These are phyloP conservation scores for Acanthamoeba triangularis DNA, from an alignment of 208 protist species.

Conservation along the genomic window DNA sequence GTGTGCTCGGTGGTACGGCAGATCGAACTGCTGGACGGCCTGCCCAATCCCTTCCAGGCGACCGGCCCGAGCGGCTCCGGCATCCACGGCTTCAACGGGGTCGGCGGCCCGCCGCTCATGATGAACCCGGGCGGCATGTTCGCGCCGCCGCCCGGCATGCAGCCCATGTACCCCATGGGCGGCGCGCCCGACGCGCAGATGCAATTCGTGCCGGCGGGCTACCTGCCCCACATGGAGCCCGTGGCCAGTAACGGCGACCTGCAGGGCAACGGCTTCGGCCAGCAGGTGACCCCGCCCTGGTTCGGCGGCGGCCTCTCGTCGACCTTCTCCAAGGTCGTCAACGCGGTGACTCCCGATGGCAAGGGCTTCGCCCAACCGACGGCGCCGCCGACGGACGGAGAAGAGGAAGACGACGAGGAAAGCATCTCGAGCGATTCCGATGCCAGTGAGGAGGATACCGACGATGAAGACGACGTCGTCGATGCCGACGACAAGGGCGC, in stretches of 20 bases:
- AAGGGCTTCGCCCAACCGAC: not conserved
- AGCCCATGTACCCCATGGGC: constrained; percentile 35
- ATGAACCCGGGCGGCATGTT: not conserved
- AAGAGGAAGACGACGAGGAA: constrained; percentile 21
- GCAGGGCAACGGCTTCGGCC: not conserved
- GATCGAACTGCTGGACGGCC: constrained; percentile 46
- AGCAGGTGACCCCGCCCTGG: not conserved
- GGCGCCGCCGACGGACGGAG: not conserved
- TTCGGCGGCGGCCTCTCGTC: not conserved
- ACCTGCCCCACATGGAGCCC: constrained; percentile 48
- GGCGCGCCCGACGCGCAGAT: not conserved
- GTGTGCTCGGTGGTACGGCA: constrained; percentile 67
- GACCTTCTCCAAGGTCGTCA: not conserved
- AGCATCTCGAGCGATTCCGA: not conserved
- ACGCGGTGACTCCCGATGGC: not conserved
- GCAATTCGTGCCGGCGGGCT: not conserved
- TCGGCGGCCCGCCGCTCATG: not conserved
- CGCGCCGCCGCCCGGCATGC: not conserved
- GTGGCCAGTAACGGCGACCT: not conserved
- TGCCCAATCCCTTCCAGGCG: constrained; percentile 46
- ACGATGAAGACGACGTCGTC: not conserved
- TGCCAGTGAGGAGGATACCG: not conserved
- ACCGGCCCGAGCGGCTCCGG: not conserved
- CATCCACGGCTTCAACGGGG: not conserved
- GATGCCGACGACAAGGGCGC: not conserved